phyloP scores from a whole-genome alignment of 495 filamentous ascomycete genomes.

The Staphylotrichum longicolle region DNA sequence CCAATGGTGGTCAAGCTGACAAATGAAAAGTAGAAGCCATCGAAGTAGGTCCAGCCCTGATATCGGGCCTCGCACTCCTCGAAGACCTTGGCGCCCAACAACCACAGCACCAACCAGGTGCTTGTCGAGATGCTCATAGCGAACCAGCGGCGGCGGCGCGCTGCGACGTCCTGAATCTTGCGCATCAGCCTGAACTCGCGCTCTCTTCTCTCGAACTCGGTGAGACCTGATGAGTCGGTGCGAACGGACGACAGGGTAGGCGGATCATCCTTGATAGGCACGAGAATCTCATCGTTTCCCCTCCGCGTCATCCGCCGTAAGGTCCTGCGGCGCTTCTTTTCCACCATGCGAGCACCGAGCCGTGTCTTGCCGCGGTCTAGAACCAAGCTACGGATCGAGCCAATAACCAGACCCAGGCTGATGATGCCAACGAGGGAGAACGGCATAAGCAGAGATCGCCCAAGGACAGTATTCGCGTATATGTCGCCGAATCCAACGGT shows the following conservation, averaged over 20 bases:
- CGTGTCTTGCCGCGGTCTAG: constrained; percentile 73
- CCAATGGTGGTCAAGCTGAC: constrained; percentile 79
- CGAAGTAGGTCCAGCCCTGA: constrained; percentile 74
- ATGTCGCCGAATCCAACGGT: constrained; percentile 80
- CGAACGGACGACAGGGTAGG: background rate
- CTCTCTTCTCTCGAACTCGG: constrained; percentile 61
- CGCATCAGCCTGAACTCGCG: constrained; percentile 84
- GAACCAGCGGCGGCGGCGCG: constrained; percentile 63
- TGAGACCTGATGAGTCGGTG: constrained; percentile 20
- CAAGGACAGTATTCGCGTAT: constrained; percentile 52
- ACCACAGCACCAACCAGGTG: constrained; percentile 73
- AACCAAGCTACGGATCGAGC: constrained; percentile 75
- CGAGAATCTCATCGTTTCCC: constrained; percentile 49
- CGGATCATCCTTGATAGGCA: constrained; percentile 41
- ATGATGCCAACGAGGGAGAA: constrained; percentile 79
- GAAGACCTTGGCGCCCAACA: constrained; percentile 75
- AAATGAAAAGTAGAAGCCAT: constrained; percentile 77
- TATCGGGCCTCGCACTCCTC: constrained; percentile 43
- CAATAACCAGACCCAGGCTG: constrained; percentile 79
- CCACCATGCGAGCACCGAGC: constrained; percentile 64
- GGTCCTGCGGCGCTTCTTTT: constrained; percentile 61
- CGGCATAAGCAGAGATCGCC: constrained; percentile 69
- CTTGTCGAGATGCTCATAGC: constrained; percentile 60
- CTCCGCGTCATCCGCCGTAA: constrained; percentile 52
- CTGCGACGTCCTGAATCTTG: constrained; percentile 64